Evolutionary conservation across 129 eudicot species (phyloP).

Genomic region (Lonicera japonica): DNA sequence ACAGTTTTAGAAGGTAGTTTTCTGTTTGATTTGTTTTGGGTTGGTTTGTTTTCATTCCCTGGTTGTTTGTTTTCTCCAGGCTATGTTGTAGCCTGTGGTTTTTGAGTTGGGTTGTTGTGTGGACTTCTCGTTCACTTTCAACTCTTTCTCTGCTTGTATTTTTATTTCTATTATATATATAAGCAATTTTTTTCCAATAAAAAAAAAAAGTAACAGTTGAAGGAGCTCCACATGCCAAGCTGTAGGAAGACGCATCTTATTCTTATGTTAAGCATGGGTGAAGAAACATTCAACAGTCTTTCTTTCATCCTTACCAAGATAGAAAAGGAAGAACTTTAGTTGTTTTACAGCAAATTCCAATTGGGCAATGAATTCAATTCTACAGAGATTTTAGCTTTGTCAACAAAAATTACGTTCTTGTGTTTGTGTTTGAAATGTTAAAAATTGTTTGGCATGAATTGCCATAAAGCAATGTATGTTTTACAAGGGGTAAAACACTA

Average conservation of each 20-base stretch:
- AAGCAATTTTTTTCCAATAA: too few species aligned
- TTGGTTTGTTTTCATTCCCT: too few species aligned
- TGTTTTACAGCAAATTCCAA: neutral
- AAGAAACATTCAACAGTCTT: neutral
- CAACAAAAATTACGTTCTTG: too few species aligned
- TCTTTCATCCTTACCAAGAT: neutral
- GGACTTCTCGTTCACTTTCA: too few species aligned
- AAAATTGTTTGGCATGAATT: too few species aligned
- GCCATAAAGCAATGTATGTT: neutral
- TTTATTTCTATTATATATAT: neutral
- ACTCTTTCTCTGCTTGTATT: too few species aligned
- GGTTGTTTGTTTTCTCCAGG: too few species aligned
- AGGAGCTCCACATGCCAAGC: neutral
- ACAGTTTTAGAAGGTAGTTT: too few species aligned
- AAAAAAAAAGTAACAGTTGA: neutral
- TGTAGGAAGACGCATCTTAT: neutral
- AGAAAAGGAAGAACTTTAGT: neutral
- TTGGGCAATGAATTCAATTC: neutral
- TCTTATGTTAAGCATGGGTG: neutral
- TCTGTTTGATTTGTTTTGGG: too few species aligned
- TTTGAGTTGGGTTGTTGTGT: too few species aligned
- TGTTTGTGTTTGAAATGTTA: too few species aligned
- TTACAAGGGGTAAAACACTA: neutral
- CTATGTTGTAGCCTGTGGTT: too few species aligned
- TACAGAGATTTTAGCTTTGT: neutral